Evolutionary conservation across 306 rosid species (phyloP), one percentile per base, ranked within the genome.

Genomic region (Acacia acuminata): DNA sequence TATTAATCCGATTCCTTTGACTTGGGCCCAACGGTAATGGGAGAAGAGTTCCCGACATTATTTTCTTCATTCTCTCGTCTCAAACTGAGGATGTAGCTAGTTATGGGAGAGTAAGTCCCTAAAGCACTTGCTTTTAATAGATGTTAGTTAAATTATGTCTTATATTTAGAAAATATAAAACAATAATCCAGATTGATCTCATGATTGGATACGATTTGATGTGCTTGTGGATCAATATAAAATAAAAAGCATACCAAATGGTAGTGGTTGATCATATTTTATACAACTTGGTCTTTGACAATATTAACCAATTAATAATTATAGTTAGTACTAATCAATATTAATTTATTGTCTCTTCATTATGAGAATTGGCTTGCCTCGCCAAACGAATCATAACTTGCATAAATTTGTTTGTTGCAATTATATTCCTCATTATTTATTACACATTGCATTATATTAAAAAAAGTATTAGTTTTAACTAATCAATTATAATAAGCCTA

Each of bases 171-270:
- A 32, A 32, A 3, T 3, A 71, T 45, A 24, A 71, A 71, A 44
- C 40, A 71, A 44, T 24, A 45, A 71, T 45, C 45, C n/a, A 25
- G 38, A 71, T 71, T 22, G 38, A 16, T 71, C 22, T 44, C 3
- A 45, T 71, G 58, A 71, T 44, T 45, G 58, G 76, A 71, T 71
- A 24, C 40, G 22, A 24, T 71, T 24, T 7, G 55, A 44, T 71
- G 9, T 71, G 75, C 47, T 70, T 70, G 34, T 55, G 8, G 19
- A 43, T 43, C 55, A 6, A 2, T 8, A 24, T 45, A 13, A 71
- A 71, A 71, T 71, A 13, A 45, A 68, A 44, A 71, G 19, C 76
- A 44, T 24, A 43, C 76, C 40, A 71, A 71, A 44, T 71, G 38
- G 11, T n/a, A 71, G 76, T 44, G 76, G 76, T 71, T 44, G 40